Evolutionary conservation across 2,329 filamentous ascomycete species (phyloP).

Genomic region (Trichoderma oligosporum): DNA sequence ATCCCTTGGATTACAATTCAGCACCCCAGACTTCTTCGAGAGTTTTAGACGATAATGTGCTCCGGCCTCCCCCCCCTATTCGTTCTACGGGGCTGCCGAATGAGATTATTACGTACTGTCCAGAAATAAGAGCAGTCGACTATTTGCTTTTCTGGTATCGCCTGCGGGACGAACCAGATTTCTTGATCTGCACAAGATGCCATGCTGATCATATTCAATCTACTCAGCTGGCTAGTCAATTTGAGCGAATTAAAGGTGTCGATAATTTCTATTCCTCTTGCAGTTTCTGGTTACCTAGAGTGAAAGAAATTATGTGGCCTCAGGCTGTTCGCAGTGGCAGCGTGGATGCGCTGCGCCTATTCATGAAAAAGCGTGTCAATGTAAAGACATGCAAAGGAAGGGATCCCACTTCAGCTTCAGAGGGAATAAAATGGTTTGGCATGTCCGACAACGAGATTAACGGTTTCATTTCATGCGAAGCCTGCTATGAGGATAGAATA

Average conservation of each 20-base stretch:
- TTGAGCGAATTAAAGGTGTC: constrained; percentile 28
- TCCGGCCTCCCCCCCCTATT: neutral
- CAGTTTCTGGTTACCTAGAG: constrained; percentile 31
- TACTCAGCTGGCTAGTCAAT: constrained; percentile 30
- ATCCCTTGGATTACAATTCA: neutral
- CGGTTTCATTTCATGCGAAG: constrained; percentile 37
- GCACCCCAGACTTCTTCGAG: neutral
- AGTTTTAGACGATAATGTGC: neutral
- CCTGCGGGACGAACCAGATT: constrained; percentile 28
- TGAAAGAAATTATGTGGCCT: constrained; percentile 35
- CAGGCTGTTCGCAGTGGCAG: constrained; percentile 29
- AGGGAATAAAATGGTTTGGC: constrained; percentile 33
- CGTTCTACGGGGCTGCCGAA: constrained; percentile 25
- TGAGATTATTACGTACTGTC: constrained; percentile 29
- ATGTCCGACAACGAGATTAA: constrained; percentile 29
- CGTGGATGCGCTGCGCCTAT: constrained; percentile 27
- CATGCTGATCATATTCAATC: constrained; percentile 36
- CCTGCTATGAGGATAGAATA: constrained; percentile 37
- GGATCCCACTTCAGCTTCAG: constrained; percentile 21
- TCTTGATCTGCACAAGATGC: constrained; percentile 41
- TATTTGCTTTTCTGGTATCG: constrained; percentile 35
- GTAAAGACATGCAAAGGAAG: constrained; percentile 32
- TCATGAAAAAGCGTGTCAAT: constrained; percentile 27
- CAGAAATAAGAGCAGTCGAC: constrained; percentile 27
- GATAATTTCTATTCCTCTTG: constrained; percentile 32